These are phyloP conservation scores for Wickerhamomyces hampshirensis DNA, from an alignment of 805 yeast species.

Conservation along the genomic window DNA sequence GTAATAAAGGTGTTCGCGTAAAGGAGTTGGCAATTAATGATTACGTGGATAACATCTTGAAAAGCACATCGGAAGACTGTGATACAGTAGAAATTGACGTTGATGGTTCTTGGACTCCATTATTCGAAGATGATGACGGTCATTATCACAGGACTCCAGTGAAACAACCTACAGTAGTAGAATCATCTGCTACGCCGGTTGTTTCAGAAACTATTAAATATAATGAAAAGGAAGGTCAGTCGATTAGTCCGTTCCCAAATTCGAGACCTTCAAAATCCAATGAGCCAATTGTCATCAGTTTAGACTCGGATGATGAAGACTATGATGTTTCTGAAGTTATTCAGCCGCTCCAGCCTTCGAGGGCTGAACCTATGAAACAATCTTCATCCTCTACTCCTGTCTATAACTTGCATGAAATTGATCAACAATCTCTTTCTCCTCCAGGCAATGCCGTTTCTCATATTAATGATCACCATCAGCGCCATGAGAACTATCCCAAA, in stretches of 20 bases:
- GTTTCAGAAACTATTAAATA: background rate
- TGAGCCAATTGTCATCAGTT: slow-evolving; percentile 13
- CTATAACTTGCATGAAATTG: too few relatives aligned
- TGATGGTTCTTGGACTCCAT: slow-evolving; percentile 70
- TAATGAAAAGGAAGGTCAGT: background rate
- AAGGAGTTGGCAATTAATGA: slow-evolving; percentile 70
- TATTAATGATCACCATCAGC: too few relatives aligned
- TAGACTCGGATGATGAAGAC: slow-evolving; percentile 16
- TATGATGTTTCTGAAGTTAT: slow-evolving; percentile 3
- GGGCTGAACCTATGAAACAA: background rate
- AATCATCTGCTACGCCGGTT: background rate
- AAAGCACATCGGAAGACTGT: slow-evolving; percentile 45
- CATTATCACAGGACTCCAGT: slow-evolving; percentile 4
- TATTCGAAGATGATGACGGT: slow-evolving; percentile 24
- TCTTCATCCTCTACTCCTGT: too few relatives aligned
- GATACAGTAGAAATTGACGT: slow-evolving; percentile 63
- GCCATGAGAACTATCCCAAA: too few relatives aligned
- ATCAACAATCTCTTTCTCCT: too few relatives aligned
- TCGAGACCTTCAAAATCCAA: background rate
- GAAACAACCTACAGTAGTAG: background rate
- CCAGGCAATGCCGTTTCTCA: too few relatives aligned
- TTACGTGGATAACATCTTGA: slow-evolving; percentile 59
- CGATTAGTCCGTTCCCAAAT: background rate
- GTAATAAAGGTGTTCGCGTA: slow-evolving; percentile 48
- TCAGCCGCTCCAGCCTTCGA: background rate